Evolutionary conservation across 1,139 yeast genomes (phyloP).

Genomic region (Arxiozyma bovina): DNA sequence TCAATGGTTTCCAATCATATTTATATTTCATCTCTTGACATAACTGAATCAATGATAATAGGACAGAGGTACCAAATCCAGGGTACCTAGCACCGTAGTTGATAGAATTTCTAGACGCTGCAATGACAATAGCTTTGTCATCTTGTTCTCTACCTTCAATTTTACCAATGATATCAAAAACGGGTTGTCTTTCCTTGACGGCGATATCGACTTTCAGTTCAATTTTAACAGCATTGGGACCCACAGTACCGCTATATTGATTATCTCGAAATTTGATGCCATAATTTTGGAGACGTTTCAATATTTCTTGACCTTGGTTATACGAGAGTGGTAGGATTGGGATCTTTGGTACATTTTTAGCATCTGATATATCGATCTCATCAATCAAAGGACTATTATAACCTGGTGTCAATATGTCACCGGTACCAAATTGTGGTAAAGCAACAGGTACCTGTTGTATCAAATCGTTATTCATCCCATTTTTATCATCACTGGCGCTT

Average conservation of each 20-base stretch:
- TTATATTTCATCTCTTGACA: conserved; percentile 60
- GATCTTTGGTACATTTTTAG: conserved; percentile 53
- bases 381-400: conserved; percentile 44
- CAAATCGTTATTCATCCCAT: conserved; percentile 30
- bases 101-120: conserved; percentile 73
- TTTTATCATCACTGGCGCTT: conserved; percentile 17
- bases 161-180: conserved; percentile 75
- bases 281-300: conserved; percentile 35
- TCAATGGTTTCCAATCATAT: conserved; percentile 74
- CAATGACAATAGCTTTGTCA: conserved; percentile 66
- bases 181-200: conserved; percentile 49
- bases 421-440: conserved; percentile 55
- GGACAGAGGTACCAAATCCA: conserved; percentile 64
- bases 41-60: conserved; percentile 64
- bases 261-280: conserved; percentile 35
- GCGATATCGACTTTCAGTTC: conserved; percentile 35
- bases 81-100: conserved; percentile 70
- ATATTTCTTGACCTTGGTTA: conserved; percentile 50
- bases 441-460: conserved; percentile 63
- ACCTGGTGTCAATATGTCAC: conserved; percentile 77
- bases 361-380: conserved; percentile 38
- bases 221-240: conserved; percentile 28
- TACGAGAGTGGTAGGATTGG: conserved; percentile 74
- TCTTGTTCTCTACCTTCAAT: conserved; percentile 75
- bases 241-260: conserved; percentile 26